Base-by-base conservation (phyloP, 2,329 filamentous ascomycete genomes). In the Capronia epimyces region DNA sequence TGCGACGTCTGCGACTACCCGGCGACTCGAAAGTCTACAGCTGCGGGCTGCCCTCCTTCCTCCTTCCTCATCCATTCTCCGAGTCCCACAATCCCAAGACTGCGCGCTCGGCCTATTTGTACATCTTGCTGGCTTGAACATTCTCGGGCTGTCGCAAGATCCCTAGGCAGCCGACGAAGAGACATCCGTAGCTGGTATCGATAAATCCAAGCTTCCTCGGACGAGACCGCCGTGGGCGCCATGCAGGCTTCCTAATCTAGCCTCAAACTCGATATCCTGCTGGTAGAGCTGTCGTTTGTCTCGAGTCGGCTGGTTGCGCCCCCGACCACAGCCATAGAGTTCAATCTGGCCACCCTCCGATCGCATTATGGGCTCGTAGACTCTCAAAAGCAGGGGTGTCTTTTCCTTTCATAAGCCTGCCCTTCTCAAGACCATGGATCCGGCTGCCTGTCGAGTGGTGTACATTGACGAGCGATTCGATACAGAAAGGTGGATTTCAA, bases 381-480 rank as follows among this genome's bases (percentile, higher is more conserved):
- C 37, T 41, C 24, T 31, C 45, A 36, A 47, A 49, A 46, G 37
- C 37, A 40, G 50, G 32, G 43, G 55, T 48, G 31, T 43, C 40
- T 49, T 46, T 37, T 21, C 42, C 25, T 27, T 46, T 48, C 34
- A 41, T 27, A 49, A 18, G 16, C 31, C 27, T 36, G 34, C 10
- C 53, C 25, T 32, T 15, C 24, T 40, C 25, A 37, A 43, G 21
- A 51, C 52, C 15, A 72, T 71, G 69, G 68, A 72, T 58, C 66
- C 65, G 46, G 63, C 69, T 52, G 68, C 69, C 52, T 72, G 68
- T 57, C 66, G 65, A 53, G 71, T 70, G 46, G 69, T 74, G 55
- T 74, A 73, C 52, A 69, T 74, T 42, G 71, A 74, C 60, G 69
- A 71, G 56, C 67, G 71, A 50, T 70, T 73, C 52, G 64, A 65